A percentile compares a stretch with the other conserved stretches of the same genome.
Conservation (phyloP, 78 protist species). For the Tieghemostelium lacteum region DNA sequence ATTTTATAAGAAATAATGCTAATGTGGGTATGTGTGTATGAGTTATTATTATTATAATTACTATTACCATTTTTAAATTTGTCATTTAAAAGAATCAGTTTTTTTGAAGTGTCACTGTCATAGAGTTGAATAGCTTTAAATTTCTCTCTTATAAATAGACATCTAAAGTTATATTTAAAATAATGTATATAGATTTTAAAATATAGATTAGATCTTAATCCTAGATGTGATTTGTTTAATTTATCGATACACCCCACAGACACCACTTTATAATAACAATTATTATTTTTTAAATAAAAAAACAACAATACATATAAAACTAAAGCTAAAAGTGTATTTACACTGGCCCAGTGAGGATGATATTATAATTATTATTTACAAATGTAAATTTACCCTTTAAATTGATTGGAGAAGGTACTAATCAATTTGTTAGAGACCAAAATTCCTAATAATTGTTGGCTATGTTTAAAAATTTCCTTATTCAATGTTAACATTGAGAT, state of each 20-base stretch:
- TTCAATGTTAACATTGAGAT: slow-evolving; percentile 1
- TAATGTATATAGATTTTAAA: too few relatives aligned
- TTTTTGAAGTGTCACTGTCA: slow-evolving; percentile 20
- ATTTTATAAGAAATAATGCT: neutral
- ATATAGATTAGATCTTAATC: too few relatives aligned
- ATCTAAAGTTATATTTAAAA: slow-evolving; percentile 3
- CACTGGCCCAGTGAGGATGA: too few relatives aligned
- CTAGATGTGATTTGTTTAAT: too few relatives aligned
- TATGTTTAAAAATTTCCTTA: slow-evolving; percentile 32
- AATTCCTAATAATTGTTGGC: neutral
- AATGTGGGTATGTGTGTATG: too few relatives aligned
- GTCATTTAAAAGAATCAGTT: slow-evolving; percentile 34
- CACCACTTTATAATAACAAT: too few relatives aligned
- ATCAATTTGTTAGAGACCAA: slow-evolving; percentile 8
- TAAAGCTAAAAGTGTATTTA: too few relatives aligned
- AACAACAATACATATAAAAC: too few relatives aligned
- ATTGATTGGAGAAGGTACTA: slow-evolving; percentile 22
- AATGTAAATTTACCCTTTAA: slow-evolving; percentile 20
- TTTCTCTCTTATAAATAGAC: neutral
- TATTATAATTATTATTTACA: too few relatives aligned
- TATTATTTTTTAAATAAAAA: too few relatives aligned
- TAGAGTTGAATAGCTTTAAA: slow-evolving; percentile 21
- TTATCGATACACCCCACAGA: too few relatives aligned
- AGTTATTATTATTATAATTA: slow-evolving; percentile 7
- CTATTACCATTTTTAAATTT: slow-evolving; percentile 17